These are phyloP conservation scores for Aspergillus pseudoviridinutans DNA, from an alignment of 2,329 filamentous ascomycete genomes.

Conservation along the genomic window DNA sequence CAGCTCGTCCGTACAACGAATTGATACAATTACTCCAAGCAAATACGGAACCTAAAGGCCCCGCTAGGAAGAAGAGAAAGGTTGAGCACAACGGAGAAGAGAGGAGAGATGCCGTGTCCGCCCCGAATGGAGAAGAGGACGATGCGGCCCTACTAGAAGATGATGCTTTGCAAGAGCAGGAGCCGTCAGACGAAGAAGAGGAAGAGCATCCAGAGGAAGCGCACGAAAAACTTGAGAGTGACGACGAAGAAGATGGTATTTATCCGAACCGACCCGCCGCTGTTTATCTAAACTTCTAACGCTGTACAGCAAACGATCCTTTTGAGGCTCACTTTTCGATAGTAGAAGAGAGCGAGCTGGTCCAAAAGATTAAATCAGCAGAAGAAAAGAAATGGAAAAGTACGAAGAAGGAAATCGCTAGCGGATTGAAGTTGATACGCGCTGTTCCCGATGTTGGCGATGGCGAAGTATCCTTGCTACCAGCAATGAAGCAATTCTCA, in stretches of 20 bases:
- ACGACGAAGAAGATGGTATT: constrained; percentile 35
- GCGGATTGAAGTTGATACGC: constrained; percentile 29
- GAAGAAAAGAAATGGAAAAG: constrained; percentile 48
- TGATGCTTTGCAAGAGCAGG: constrained; percentile 46
- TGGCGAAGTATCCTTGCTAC: constrained; percentile 20
- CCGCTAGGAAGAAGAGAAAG: constrained; percentile 52
- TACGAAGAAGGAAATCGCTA: constrained; percentile 35
- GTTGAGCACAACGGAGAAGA: constrained; percentile 36
- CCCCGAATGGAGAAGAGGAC: constrained; percentile 22
- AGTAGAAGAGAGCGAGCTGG: constrained; percentile 59
- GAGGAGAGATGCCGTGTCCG: constrained; percentile 17
- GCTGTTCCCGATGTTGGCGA: constrained; percentile 27
- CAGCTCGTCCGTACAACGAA: constrained; percentile 50
- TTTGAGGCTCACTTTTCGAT: constrained; percentile 77
- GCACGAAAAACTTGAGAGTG: constrained; percentile 25
- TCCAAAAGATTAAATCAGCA: constrained; percentile 47
- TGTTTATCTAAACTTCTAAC: constrained; percentile 37
- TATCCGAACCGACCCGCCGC: neutral
- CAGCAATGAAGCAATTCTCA: constrained; percentile 27
- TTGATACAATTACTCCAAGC: constrained; percentile 54
- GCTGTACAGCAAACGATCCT: constrained; percentile 60
- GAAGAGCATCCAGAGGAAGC: constrained; percentile 37
- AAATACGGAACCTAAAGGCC: constrained; percentile 38
- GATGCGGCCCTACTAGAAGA: constrained; percentile 35
- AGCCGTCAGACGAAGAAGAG: constrained; percentile 43